Conservation (phyloP, 1,139 yeast species). For the Magnusiomyces suaveolens region DNA sequence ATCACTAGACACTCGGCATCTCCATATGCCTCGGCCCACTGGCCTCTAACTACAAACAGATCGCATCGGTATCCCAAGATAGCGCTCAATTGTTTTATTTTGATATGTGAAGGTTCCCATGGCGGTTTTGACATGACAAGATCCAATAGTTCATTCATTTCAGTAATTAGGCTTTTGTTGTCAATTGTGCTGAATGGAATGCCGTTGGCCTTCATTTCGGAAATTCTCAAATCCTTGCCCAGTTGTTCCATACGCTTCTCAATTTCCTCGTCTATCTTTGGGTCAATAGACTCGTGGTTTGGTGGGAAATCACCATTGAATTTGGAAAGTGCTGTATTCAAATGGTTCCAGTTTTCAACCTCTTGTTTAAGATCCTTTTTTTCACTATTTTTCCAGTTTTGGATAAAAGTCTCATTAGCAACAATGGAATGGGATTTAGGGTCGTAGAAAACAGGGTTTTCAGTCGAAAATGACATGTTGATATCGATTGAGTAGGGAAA, state of each 20-base stretch:
- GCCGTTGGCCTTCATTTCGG: conserved; percentile 45
- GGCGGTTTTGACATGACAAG: conserved; percentile 73
- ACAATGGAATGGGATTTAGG: conserved; percentile 9
- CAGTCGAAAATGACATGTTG: not conserved
- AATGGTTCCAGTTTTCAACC: conserved; percentile 26
- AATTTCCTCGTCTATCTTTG: conserved; percentile 44
- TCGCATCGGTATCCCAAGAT: conserved; percentile 77
- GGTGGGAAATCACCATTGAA: not conserved
- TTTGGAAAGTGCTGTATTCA: not conserved
- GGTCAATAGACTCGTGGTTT: conserved; percentile 46
- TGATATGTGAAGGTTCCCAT: conserved; percentile 76
- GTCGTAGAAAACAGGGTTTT: conserved; percentile 2
- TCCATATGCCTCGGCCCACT: conserved; percentile 63
- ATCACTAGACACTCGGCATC: conserved; percentile 72
- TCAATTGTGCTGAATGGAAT: conserved; percentile 22
- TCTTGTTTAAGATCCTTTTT: conserved; percentile 28
- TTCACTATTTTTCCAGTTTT: conserved; percentile 6
- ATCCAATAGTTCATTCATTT: conserved; percentile 67
- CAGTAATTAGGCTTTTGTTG: conserved; percentile 59
- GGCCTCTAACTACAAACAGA: conserved; percentile 55
- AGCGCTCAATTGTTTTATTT: conserved; percentile 65
- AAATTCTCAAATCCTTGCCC: conserved; percentile 51
- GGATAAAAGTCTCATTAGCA: not conserved
- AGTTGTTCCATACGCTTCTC: conserved; percentile 70
- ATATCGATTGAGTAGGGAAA: not conserved